A percentile compares a stretch with the other conserved stretches of the same genome.
phyloP scores from a whole-genome alignment of 2,329 filamentous ascomycete genomes.

The Blastomyces silverae region DNA sequence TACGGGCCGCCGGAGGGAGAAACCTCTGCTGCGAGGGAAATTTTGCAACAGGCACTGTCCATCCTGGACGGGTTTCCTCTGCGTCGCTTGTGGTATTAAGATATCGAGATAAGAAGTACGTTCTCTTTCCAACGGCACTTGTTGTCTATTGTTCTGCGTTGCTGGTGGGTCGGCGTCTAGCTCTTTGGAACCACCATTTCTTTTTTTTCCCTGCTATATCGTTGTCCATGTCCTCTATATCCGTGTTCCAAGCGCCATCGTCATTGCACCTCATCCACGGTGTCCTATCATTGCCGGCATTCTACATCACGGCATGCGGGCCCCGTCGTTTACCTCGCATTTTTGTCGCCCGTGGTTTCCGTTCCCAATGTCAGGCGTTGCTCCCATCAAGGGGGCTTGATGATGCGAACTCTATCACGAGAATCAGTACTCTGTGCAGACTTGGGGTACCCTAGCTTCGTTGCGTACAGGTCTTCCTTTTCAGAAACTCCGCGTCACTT shows the following conservation, averaged over 20 bases:
- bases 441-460: background rate
- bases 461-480: constrained; percentile 24
- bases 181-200: background rate
- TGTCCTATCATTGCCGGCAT: background rate
- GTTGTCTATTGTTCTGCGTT: background rate
- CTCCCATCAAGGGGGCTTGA: background rate
- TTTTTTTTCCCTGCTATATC: background rate
- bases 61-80: constrained; percentile 8
- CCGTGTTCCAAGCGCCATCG: background rate
- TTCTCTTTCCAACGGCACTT: background rate
- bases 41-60: background rate
- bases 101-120: background rate
- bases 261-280: background rate
- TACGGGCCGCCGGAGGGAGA: constrained; percentile 1
- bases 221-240: background rate
- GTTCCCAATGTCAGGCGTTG: background rate
- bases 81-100: constrained; percentile 9
- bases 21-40: background rate
- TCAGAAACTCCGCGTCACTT: constrained; percentile 66
- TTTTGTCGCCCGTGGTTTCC: background rate
- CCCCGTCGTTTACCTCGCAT: background rate
- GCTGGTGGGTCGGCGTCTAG: background rate
- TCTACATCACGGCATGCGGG: background rate
- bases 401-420: constrained; percentile 9
- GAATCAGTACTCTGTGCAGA: constrained; percentile 11